Percentiles rank a stretch among this genome's conserved stretches.
Conservation (phyloP, 1,284 basidiomycete species). For the Quambalaria eucalypti region DNA sequence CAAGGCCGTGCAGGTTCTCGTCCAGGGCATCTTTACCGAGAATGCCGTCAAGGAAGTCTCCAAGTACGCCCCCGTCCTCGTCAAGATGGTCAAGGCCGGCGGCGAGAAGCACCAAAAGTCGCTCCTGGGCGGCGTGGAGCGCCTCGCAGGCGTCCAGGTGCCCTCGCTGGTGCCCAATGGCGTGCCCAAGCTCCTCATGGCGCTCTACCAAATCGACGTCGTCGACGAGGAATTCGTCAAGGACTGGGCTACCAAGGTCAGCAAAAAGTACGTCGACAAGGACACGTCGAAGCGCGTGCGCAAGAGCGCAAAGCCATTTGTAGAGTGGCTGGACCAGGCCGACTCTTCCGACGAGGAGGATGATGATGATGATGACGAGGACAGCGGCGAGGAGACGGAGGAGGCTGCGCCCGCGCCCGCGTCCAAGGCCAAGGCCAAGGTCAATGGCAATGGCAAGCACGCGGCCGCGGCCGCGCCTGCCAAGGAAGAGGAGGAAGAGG, state of each 20-base stretch:
- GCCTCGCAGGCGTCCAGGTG: slow-evolving; percentile 37
- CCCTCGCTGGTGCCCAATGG: slow-evolving; percentile 43
- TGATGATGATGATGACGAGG: slow-evolving; percentile 32
- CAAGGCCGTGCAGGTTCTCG: slow-evolving; percentile 75
- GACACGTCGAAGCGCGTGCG: slow-evolving; percentile 90
- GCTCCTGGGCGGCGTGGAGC: slow-evolving; percentile 57
- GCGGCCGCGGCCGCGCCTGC: slow-evolving; percentile 10
- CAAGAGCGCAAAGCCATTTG: slow-evolving; percentile 87
- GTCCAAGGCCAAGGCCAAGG: not conserved
- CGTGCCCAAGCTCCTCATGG: slow-evolving; percentile 90
- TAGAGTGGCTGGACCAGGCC: slow-evolving; percentile 51
- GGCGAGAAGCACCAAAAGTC: slow-evolving; percentile 97
- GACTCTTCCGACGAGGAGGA: slow-evolving; percentile 41
- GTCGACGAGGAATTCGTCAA: slow-evolving; percentile 83
- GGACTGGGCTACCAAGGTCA: slow-evolving; percentile 93
- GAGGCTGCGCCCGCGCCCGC: no score
- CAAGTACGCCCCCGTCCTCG: slow-evolving; percentile 65
- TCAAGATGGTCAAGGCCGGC: slow-evolving; percentile 57
- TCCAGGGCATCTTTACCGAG: slow-evolving; percentile 76
- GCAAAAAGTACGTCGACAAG: slow-evolving; percentile 91
- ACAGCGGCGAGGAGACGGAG: slow-evolving; percentile 15
- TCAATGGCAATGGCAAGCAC: slow-evolving; percentile 3
- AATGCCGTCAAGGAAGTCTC: slow-evolving; percentile 66
- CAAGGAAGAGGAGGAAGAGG: slow-evolving; percentile 21
- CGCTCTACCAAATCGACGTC: slow-evolving; percentile 81